phyloP scores from a whole-genome alignment of 75 land plant genomes.

The Selaginella moellendorffii region DNA sequence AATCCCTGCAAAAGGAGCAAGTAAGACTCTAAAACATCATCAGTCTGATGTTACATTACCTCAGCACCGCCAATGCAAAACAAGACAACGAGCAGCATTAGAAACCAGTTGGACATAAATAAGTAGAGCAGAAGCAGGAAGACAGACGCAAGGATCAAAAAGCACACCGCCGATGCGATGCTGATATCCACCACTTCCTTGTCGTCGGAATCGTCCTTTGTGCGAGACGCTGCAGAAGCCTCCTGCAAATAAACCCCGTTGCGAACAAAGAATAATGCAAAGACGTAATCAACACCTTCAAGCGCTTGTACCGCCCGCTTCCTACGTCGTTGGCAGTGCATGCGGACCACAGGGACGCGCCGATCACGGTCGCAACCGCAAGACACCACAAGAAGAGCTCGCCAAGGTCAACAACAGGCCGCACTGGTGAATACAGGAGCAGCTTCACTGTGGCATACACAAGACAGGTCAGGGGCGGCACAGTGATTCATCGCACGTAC shows the following conservation, averaged over 20 bases:
- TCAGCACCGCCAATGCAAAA: constrained; percentile 95
- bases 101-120: constrained; percentile 76
- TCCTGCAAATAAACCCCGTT: too few relatives aligned
- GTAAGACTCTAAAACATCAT: constrained; percentile 6
- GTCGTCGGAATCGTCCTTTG: constrained; percentile 21
- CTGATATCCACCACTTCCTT: constrained; percentile 65
- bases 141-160: constrained; percentile 77
- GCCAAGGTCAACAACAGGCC: constrained; percentile 38
- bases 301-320: constrained; percentile 41
- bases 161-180: constrained; percentile 54
- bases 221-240: constrained; percentile 32
- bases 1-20: constrained; percentile 45
- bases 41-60: constrained; percentile 23
- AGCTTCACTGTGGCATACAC: constrained; percentile 38
- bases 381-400: constrained; percentile 52
- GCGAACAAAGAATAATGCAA: too few relatives aligned
- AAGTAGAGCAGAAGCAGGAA: constrained; percentile 79
- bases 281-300: constrained; percentile 9
- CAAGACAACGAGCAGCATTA: constrained; percentile 69
- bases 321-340: constrained; percentile 61
- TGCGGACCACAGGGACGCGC: constrained; percentile 58
- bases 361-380: constrained; percentile 52
- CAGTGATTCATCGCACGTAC: too few relatives aligned
- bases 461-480: neutral
- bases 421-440: constrained; percentile 40